Evolutionary conservation across 2,329 filamentous ascomycete species (phyloP).

Genomic region (Fusarium sp.): DNA sequence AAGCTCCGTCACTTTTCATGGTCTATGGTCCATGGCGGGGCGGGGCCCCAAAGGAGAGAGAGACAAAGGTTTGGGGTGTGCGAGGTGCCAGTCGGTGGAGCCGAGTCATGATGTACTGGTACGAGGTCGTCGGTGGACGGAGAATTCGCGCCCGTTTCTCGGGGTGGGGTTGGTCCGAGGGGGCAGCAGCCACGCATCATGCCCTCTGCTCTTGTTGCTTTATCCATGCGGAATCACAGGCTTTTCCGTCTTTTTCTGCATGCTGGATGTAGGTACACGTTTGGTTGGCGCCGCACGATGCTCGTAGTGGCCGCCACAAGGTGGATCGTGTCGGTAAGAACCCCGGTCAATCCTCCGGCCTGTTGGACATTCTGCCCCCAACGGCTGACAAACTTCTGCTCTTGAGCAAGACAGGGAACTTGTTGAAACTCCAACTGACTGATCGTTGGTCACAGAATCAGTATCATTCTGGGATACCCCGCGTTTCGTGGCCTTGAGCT

Average conservation of each 20-base stretch:
- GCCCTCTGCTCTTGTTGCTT: not conserved
- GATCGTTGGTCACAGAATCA: constrained; percentile 8
- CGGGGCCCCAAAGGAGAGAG: not conserved
- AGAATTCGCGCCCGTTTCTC: constrained; percentile 32
- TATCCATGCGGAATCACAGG: constrained; percentile 6
- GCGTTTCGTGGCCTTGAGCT: not conserved
- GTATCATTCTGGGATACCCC: not conserved
- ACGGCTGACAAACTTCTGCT: constrained; percentile 3
- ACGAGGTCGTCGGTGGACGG: constrained; percentile 26
- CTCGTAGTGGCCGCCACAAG: constrained; percentile 1
- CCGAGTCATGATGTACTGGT: constrained; percentile 16
- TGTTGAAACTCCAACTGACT: constrained; percentile 4
- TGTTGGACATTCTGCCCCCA: constrained; percentile 26
- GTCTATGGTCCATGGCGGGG: not conserved
- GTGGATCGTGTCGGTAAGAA: constrained; percentile 40
- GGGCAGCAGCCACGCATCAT: constrained; percentile 11
- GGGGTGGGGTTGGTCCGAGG: constrained; percentile 45
- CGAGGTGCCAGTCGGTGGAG: not conserved
- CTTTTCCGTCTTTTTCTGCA: constrained; percentile 14
- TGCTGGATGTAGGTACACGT: constrained; percentile 9
- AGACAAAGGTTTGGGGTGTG: constrained; percentile 34
- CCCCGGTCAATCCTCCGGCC: constrained; percentile 24
- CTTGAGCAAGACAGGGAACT: not conserved
- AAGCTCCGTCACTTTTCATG: constrained; percentile 9
- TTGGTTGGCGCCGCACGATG: constrained; percentile 6